Evolutionary conservation across 805 yeast species (phyloP).

Genomic region (Jamesozyma hellenica): DNA sequence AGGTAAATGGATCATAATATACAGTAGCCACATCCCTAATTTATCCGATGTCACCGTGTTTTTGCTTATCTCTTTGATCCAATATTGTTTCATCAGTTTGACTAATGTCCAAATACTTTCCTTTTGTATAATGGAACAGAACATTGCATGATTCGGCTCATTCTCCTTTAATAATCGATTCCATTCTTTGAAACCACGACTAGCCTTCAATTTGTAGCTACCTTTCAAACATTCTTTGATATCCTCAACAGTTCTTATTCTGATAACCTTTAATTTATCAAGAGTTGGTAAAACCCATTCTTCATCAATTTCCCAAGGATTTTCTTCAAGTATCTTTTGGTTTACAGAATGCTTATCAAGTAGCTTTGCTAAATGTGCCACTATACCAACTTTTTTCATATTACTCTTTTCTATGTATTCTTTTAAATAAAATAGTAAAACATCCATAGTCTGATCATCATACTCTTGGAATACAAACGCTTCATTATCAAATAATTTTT

Average conservation of each 20-base stretch:
- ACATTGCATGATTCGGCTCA: constrained; percentile 20
- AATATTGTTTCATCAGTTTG: constrained; percentile 20
- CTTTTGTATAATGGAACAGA: constrained; percentile 8
- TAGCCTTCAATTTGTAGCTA: constrained; percentile 6
- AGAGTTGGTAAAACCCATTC: constrained; percentile 15
- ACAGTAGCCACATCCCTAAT: constrained; percentile 21
- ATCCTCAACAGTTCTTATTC: constrained; percentile 13
- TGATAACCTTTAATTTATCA: constrained; percentile 5
- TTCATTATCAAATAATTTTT: constrained; percentile 2
- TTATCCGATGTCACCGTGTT: constrained; percentile 5
- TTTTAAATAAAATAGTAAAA: constrained; percentile 15
- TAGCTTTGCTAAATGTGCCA: constrained; percentile 10
- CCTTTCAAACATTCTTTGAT: constrained; percentile 11
- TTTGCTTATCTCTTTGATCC: constrained; percentile 19
- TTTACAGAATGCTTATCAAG: constrained; percentile 8
- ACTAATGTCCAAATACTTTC: constrained; percentile 19
- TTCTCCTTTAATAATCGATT: constrained; percentile 17
- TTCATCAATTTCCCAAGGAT: constrained; percentile 16
- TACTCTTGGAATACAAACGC: constrained; percentile 11
- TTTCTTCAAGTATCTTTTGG: constrained; percentile 1
- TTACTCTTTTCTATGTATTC: constrained; percentile 8
- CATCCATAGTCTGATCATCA: constrained; percentile 12
- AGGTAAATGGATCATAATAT: constrained; percentile 21
- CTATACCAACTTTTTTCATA: constrained; percentile 8
- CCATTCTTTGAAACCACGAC: constrained; percentile 25